Percentiles rank a stretch among this genome's conserved stretches.
These are phyloP conservation scores for Guillardia theta DNA, from an alignment of 78 protist genomes.

Conservation along the genomic window DNA sequence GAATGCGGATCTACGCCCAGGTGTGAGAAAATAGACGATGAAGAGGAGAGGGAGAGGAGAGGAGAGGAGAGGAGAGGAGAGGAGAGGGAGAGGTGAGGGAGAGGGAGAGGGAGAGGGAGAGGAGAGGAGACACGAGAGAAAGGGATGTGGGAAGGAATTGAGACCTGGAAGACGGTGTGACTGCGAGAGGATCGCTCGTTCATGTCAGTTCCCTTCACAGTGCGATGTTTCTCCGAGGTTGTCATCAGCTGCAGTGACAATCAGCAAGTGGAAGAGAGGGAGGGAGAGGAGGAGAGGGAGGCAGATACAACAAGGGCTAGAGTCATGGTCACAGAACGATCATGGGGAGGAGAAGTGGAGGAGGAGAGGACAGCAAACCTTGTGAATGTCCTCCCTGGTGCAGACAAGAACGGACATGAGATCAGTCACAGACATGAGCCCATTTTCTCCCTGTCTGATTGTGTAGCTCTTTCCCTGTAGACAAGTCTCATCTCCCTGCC, in stretches of 20 bases:
- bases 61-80: not conserved
- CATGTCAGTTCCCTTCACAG: conserved; percentile 30
- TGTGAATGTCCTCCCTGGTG: too few species aligned
- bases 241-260: not conserved
- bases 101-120: not conserved
- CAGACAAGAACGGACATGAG: not conserved
- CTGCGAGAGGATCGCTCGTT: not conserved
- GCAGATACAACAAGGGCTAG: not conserved
- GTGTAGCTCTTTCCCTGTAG: not conserved
- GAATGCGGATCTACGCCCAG: too few species aligned
- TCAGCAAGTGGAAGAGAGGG: not conserved
- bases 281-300: not conserved
- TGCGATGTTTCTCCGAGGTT: not conserved
- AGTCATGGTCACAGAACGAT: not conserved
- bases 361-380: too few species aligned
- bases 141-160: not conserved
- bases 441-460: not conserved
- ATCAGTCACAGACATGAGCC: not conserved
- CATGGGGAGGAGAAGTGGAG: not conserved
- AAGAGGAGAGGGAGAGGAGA: not conserved
- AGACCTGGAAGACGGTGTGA: not conserved
- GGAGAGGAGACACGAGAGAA: not conserved
- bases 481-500: too few species aligned
- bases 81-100: not conserved
- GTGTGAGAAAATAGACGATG: not conserved